phyloP scores from a whole-genome alignment of 202 grass and related monocot genomes.

The Brachypodium distachyon region DNA sequence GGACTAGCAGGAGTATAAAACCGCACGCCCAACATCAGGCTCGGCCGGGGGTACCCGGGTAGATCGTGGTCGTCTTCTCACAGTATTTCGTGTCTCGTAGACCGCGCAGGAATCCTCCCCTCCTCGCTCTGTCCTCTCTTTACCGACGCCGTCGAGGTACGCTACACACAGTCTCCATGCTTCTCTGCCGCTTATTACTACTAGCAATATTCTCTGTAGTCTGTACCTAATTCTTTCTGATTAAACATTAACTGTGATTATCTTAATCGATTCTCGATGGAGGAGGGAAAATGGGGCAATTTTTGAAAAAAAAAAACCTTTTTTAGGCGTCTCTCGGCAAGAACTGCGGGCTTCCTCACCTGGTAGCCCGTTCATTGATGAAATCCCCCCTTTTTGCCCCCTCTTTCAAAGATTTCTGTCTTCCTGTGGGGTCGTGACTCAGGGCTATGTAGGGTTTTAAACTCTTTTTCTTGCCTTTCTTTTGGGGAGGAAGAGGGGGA shows the following conservation, averaged over 20 bases:
- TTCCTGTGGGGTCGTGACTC: neutral
- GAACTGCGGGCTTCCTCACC: neutral
- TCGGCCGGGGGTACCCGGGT: neutral
- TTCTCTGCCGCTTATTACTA: neutral
- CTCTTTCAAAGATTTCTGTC: neutral
- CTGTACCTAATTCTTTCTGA: neutral
- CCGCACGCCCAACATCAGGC: neutral
- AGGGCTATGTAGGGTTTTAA: neutral
- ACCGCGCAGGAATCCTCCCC: neutral
- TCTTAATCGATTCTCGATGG: neutral
- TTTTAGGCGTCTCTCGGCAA: neutral
- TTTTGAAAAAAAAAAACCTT: no score
- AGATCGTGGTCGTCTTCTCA: neutral
- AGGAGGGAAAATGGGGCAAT: no score
- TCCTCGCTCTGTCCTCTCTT: neutral
- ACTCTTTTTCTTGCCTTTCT: neutral
- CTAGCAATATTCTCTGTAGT: neutral
- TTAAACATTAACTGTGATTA: neutral
- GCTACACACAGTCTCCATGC: neutral
- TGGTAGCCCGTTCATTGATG: neutral
- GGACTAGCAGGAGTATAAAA: neutral
- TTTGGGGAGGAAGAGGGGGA: neutral
- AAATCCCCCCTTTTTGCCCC: neutral
- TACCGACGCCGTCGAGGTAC: conserved; percentile 14
- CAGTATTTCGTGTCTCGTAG: neutral